Conservation (phyloP, 495 filamentous ascomycete species). For the Penicillium longicatenatum region DNA sequence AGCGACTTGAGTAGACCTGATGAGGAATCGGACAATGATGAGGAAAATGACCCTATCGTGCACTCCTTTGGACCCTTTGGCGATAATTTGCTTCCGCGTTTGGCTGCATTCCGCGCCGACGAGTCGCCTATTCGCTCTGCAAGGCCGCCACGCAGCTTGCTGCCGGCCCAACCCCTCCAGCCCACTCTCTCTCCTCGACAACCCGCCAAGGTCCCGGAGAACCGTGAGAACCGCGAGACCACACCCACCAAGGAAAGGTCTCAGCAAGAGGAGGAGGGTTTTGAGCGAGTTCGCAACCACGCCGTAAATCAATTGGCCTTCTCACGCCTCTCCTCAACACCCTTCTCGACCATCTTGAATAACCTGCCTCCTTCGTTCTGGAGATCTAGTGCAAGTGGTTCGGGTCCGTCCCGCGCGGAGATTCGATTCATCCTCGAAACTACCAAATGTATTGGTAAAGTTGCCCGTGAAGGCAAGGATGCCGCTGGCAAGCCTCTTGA, state of each 20-base stretch:
- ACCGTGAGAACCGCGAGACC: conserved; percentile 24
- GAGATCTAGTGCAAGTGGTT: conserved; percentile 43
- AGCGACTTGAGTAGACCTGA: conserved; percentile 59
- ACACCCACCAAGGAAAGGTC: conserved; percentile 26
- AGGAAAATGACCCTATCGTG: conserved; percentile 90
- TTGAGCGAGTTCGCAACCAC: conserved; percentile 64
- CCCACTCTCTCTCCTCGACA: conserved; percentile 43
- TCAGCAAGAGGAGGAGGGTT: conserved; percentile 36
- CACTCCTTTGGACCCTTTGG: conserved; percentile 89
- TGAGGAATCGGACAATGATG: conserved; percentile 75
- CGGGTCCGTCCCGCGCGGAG: conserved; percentile 57
- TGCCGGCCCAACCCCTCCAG: conserved; percentile 37
- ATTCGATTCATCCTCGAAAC: conserved; percentile 70
- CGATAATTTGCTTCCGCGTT: conserved; percentile 73
- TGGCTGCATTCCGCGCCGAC: conserved; percentile 69
- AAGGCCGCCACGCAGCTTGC: conserved; percentile 33
- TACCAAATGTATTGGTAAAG: conserved; percentile 80
- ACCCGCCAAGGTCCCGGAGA: conserved; percentile 23
- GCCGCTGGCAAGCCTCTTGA: conserved; percentile 92
- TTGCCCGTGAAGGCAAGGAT: conserved; percentile 90
- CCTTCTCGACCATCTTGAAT: conserved; percentile 81
- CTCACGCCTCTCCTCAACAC: conserved; percentile 89
- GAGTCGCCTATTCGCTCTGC: conserved; percentile 54
- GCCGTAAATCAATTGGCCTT: conserved; percentile 95
- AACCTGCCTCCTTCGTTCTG: conserved; percentile 73